Percentiles rank a stretch among this genome's conserved stretches.
Evolutionary conservation across 495 filamentous ascomycete genomes (phyloP).

Genomic region (Tuber umbilicatum): DNA sequence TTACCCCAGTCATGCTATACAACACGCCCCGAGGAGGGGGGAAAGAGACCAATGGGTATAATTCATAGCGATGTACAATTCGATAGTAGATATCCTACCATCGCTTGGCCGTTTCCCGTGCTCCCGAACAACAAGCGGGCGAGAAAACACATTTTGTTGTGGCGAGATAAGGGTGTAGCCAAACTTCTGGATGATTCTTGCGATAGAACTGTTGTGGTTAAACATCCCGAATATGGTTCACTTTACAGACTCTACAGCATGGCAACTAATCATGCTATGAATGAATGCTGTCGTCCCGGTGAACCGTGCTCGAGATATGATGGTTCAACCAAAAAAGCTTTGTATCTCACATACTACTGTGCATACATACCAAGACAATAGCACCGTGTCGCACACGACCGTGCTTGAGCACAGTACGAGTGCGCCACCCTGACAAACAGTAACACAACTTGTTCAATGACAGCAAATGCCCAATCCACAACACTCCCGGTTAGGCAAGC

Average conservation of each 20-base stretch:
- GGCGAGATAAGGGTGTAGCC: too few species aligned
- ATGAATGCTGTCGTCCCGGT: background rate
- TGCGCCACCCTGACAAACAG: background rate
- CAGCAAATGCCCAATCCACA: background rate
- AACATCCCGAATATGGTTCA: background rate
- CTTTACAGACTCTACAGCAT: background rate
- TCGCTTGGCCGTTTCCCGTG: background rate
- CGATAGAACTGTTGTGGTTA: background rate
- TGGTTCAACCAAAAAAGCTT: background rate
- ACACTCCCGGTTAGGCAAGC: background rate
- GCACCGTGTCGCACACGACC: too few species aligned
- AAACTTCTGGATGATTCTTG: too few species aligned
- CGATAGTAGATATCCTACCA: background rate
- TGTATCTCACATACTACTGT: background rate
- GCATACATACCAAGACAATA: background rate
- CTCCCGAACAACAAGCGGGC: background rate
- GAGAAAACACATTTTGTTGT: background rate
- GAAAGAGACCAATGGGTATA: background rate
- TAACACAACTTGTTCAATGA: background rate
- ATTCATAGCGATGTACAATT: background rate
- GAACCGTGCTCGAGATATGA: background rate
- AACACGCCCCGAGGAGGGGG: background rate
- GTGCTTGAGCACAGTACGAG: background rate
- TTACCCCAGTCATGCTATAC: too few species aligned
- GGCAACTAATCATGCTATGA: background rate